phyloP scores from a whole-genome alignment of 2,329 filamentous ascomycete genomes.

The Paradendryphiella salina region DNA sequence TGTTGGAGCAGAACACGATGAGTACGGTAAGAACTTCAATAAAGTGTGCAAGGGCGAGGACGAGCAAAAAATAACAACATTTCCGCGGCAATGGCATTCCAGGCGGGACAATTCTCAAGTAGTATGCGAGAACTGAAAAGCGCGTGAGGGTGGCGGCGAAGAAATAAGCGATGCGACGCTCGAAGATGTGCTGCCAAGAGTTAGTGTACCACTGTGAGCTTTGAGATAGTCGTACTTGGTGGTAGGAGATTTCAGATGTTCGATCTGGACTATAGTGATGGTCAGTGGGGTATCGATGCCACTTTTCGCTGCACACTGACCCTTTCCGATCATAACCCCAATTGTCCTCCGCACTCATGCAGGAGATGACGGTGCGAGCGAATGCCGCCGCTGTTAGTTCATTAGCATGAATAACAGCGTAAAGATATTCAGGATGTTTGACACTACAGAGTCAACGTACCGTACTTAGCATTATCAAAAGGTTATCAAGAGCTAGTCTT shows the following conservation, averaged over 20 bases:
- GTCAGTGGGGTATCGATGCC: background rate
- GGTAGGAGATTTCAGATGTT: constrained; percentile 27
- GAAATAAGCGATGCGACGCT: constrained; percentile 43
- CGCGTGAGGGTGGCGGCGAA: constrained; percentile 40
- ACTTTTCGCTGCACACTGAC: constrained; percentile 9
- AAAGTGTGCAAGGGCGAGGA: constrained; percentile 24
- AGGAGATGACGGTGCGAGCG: constrained; percentile 30
- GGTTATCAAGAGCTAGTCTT: constrained; percentile 30
- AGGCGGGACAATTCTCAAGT: constrained; percentile 43
- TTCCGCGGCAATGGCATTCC: constrained; percentile 21
- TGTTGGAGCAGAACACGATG: constrained; percentile 27
- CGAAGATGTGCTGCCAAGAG: constrained; percentile 29
- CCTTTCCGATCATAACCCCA: constrained; percentile 32
- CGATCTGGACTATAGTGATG: constrained; percentile 21
- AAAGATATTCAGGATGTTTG: background rate
- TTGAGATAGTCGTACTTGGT: constrained; percentile 14
- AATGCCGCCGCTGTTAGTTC: constrained; percentile 22
- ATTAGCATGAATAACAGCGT: constrained; percentile 4
- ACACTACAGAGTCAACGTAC: constrained; percentile 7
- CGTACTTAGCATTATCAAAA: constrained; percentile 28
- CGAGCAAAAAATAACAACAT: constrained; percentile 24
- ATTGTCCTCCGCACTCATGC: constrained; percentile 33
- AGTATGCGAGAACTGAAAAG: constrained; percentile 43
- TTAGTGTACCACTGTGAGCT: background rate
- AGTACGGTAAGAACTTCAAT: constrained; percentile 30